phyloP scores from a whole-genome alignment of 2,329 filamentous ascomycete genomes.

The Trichoderma sp. region DNA sequence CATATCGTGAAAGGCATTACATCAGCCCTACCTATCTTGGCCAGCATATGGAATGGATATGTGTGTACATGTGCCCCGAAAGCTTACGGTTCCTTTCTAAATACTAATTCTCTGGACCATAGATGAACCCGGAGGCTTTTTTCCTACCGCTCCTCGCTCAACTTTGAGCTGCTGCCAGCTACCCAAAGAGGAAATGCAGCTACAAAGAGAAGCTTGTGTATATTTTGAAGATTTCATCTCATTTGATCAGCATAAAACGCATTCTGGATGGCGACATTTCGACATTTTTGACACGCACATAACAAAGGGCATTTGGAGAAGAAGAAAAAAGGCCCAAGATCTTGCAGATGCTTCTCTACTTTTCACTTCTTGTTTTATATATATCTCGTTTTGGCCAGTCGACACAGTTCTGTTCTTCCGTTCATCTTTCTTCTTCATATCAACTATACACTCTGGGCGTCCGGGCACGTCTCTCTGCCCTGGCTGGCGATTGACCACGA shows the following conservation, averaged over 20 bases:
- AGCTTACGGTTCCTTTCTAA: background rate
- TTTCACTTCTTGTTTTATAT: background rate
- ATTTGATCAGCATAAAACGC: background rate
- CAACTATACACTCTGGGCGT: background rate
- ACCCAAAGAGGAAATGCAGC: background rate
- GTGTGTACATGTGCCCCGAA: background rate
- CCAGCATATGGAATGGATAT: background rate
- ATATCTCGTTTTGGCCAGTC: background rate
- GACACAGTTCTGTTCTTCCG: background rate
- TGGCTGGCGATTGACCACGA: background rate
- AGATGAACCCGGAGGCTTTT: background rate
- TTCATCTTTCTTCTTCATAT: background rate
- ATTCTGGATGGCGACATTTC: conserved; percentile 1
- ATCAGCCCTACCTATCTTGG: background rate
- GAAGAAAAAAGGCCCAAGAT: background rate
- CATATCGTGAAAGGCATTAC: background rate
- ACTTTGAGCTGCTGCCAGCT: background rate
- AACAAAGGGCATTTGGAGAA: background rate
- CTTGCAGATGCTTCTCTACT: background rate
- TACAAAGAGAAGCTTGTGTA: background rate
- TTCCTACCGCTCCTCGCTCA: background rate
- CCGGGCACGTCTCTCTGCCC: background rate
- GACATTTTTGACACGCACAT: background rate
- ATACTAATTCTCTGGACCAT: background rate
- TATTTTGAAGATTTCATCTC: background rate